Evolutionary conservation across 192 early-diverging fungal species (phyloP).

Genomic region (Coemansia sp.): DNA sequence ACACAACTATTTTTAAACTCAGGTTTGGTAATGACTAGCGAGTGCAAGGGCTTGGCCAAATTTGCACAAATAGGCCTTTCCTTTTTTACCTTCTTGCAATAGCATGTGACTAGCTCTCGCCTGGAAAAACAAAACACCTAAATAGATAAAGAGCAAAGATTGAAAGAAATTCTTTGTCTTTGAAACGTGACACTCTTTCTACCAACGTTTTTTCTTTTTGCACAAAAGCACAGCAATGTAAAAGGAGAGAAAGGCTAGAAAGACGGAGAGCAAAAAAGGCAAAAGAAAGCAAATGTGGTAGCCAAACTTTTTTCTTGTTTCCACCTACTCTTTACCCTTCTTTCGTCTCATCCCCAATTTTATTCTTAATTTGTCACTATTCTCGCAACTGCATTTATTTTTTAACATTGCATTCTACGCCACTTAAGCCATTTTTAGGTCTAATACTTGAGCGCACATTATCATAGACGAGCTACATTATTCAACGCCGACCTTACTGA

Average conservation of each 20-base stretch:
- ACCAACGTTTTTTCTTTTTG: background rate
- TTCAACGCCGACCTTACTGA: background rate
- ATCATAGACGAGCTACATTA: background rate
- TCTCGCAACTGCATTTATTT: background rate
- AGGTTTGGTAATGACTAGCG: too few species aligned
- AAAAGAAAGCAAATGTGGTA: background rate
- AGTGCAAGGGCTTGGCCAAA: background rate
- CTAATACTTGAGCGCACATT: background rate
- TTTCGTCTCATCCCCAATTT: background rate
- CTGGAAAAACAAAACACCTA: background rate
- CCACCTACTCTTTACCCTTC: background rate
- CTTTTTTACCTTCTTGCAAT: background rate
- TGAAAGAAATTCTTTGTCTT: background rate
- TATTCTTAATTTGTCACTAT: background rate
- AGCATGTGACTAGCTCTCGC: background rate
- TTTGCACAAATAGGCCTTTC: background rate
- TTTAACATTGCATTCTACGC: background rate
- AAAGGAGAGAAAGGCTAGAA: background rate
- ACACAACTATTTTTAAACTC: too few species aligned
- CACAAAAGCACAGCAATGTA: background rate
- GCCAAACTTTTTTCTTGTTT: background rate
- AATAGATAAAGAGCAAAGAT: background rate
- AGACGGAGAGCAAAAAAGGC: background rate
- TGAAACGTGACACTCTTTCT: background rate
- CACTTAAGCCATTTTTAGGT: background rate